phyloP scores from a whole-genome alignment of 108 stramenopile genomes.

The Mayamaea pseudoterrestris region DNA sequence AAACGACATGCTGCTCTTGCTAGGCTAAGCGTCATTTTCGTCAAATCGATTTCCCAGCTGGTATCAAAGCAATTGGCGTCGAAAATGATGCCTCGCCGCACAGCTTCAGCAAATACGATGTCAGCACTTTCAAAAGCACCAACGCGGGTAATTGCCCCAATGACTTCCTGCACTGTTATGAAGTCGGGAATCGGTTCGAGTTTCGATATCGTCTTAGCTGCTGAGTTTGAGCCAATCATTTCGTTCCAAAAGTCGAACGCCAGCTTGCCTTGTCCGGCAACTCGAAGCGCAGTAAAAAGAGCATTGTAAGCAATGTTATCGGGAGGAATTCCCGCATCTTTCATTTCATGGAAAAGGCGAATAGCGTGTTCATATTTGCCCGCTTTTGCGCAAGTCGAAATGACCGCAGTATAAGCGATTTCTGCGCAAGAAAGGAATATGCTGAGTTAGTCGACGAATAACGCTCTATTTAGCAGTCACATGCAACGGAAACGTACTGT shows the following conservation, averaged over 20 bases:
- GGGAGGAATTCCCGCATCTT: constrained; percentile 21
- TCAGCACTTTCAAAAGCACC: constrained; percentile 27
- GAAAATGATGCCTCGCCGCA: constrained; percentile 44
- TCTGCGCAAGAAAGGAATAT: not conserved
- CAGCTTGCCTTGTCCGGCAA: constrained; percentile 30
- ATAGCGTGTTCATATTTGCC: constrained; percentile 53
- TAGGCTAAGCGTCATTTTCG: constrained; percentile 57
- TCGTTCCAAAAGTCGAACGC: constrained; percentile 55
- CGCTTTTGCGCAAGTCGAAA: constrained; percentile 33
- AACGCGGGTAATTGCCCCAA: constrained; percentile 52
- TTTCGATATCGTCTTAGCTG: not conserved
- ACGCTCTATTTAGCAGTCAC: constrained; percentile 12
- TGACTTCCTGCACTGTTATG: constrained; percentile 65
- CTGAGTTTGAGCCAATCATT: constrained; percentile 29
- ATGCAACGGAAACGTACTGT: constrained; percentile 61
- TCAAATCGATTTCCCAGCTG: constrained; percentile 54
- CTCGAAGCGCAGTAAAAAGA: constrained; percentile 52
- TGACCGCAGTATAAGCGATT: constrained; percentile 5
- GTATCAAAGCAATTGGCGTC: constrained; percentile 30
- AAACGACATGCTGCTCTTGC: constrained; percentile 60
- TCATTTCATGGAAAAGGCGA: constrained; percentile 58
- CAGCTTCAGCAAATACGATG: constrained; percentile 58
- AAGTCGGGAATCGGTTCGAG: constrained; percentile 43
- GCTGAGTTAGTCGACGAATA: not conserved
- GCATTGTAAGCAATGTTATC: constrained; percentile 75